A percentile compares a stretch with the other conserved stretches of the same genome.
Conservation (phyloP, 1,284 basidiomycete species). For the Blastosporella zonata region DNA sequence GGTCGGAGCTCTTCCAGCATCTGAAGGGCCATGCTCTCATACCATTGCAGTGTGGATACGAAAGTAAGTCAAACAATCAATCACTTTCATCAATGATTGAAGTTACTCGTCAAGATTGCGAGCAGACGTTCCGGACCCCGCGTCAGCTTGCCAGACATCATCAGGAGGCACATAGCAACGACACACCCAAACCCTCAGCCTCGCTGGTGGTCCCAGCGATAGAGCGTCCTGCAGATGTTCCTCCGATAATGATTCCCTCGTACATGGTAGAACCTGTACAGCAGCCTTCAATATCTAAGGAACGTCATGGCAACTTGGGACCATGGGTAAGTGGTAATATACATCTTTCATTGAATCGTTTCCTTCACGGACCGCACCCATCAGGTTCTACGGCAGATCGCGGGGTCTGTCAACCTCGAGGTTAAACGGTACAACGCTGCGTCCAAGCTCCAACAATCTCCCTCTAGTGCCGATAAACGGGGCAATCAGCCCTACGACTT, state of each 20-base stretch:
- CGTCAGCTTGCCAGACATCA: constrained; percentile 37
- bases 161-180: constrained; percentile 27
- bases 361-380: background rate
- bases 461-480: constrained; percentile 17
- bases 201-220: constrained; percentile 31
- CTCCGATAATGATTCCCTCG: constrained; percentile 39
- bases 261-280: constrained; percentile 45
- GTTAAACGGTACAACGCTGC: constrained; percentile 30
- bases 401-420: constrained; percentile 36
- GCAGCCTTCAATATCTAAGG: constrained; percentile 40
- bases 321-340: constrained; percentile 44
- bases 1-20: constrained; percentile 36
- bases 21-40: constrained; percentile 41
- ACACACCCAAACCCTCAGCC: constrained; percentile 32
- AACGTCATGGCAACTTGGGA: constrained; percentile 47
- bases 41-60: constrained; percentile 44
- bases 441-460: constrained; percentile 20
- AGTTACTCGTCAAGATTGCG: constrained; percentile 34
- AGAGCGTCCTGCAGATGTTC: constrained; percentile 29
- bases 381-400: constrained; percentile 46
- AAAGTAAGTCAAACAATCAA: constrained; percentile 31
- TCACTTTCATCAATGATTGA: constrained; percentile 3
- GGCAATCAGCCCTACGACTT: constrained; percentile 43
- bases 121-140: constrained; percentile 35
- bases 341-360: background rate